phyloP scores from a whole-genome alignment of 257 asterid species.

The Paulownia fortunei region DNA sequence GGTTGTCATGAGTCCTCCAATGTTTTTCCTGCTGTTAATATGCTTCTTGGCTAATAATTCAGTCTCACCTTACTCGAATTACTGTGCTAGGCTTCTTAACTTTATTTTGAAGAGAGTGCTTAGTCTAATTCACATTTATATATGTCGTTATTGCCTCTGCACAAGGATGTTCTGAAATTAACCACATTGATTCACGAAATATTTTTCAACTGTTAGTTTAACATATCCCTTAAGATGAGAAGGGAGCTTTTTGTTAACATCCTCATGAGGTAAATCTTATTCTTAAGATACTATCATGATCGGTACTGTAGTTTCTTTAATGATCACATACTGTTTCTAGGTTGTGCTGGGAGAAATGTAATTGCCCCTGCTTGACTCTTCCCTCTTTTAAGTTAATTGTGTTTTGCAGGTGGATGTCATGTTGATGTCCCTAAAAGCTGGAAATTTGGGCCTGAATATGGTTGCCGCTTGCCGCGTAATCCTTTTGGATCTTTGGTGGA shows the following conservation, averaged over 20 bases:
- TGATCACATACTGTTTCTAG: neutral
- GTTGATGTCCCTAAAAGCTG: slow-evolving; percentile 98
- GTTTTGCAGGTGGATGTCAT: slow-evolving; percentile 89
- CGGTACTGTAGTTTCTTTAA: slow-evolving; percentile 1
- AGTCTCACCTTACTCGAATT: no score
- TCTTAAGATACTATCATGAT: no score
- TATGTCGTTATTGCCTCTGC: neutral
- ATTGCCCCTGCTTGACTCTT: neutral
- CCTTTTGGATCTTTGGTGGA: slow-evolving; percentile 99
- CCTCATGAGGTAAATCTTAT: no score
- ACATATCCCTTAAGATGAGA: neutral
- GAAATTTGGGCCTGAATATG: slow-evolving; percentile 97
- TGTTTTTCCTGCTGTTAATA: no score
- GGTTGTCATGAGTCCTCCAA: no score
- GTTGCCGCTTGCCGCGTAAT: slow-evolving; percentile 97
- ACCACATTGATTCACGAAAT: neutral
- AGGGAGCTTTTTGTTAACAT: no score
- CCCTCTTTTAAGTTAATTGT: slow-evolving; percentile 4
- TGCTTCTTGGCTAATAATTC: no score
- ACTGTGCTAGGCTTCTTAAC: no score
- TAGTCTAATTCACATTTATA: no score
- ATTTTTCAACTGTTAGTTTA: no score
- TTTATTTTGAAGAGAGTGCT: no score
- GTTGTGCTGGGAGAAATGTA: no score
- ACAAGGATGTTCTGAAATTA: neutral